Percentiles rank a stretch among this genome's conserved stretches.
Evolutionary conservation across 345 rosid species (phyloP).

Genomic region (Crucihimalaya himalaica): DNA sequence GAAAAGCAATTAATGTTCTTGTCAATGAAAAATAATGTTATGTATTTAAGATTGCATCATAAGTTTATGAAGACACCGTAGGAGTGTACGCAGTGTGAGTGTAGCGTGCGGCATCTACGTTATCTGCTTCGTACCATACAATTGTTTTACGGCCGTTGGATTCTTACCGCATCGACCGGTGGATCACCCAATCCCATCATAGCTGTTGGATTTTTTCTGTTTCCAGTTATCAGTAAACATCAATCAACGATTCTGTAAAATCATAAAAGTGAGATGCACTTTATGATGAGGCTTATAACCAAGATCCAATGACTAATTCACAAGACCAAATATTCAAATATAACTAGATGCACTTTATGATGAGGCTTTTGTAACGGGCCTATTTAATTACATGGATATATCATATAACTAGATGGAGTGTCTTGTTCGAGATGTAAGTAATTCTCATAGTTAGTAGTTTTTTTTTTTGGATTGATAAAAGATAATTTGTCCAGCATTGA

Average conservation of each 20-base stretch:
- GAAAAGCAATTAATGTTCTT: background rate
- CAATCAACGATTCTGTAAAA: background rate
- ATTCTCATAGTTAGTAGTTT: background rate
- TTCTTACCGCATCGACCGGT: constrained; percentile 4
- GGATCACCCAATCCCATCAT: background rate
- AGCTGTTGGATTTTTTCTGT: constrained; percentile 15
- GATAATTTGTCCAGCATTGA: no score
- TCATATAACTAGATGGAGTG: background rate
- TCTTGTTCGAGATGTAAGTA: background rate
- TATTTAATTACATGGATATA: background rate
- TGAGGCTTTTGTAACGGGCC: background rate
- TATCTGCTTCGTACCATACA: background rate
- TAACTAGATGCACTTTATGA: background rate
- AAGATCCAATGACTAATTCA: background rate
- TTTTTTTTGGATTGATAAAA: background rate
- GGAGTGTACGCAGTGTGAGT: background rate
- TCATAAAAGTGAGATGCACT: background rate
- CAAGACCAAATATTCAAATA: no score
- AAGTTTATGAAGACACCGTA: background rate
- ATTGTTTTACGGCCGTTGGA: constrained; percentile 15
- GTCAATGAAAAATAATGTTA: background rate
- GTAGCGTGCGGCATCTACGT: background rate
- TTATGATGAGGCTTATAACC: background rate
- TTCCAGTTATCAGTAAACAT: background rate
- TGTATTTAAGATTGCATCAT: background rate